Base-by-base conservation (phyloP, 371 early-diverging fungal species). In the Mortierella sp. region DNA sequence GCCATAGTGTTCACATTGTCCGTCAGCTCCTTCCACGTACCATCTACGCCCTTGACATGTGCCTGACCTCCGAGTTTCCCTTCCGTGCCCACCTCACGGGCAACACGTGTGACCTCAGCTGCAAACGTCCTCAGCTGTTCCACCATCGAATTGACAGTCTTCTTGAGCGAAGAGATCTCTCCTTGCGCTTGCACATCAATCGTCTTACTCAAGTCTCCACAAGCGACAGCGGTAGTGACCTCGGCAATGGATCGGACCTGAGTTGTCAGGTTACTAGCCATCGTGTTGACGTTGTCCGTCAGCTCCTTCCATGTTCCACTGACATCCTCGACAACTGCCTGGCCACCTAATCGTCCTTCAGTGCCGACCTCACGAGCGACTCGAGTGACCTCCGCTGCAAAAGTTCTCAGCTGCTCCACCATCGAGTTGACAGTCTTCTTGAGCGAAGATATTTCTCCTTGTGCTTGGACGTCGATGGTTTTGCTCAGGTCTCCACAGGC, bases 351-450 rank as follows among this genome's bases (percentile, higher is more conserved):
- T 48, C 79, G 79, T 4, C 88, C 88, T 32, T 86, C 87, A 1
- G 87, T 89, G 4, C 90, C 87, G 32, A 89, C 90, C 66, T 87
- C 86, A 9, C 80, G 64, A 4, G 89, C 84, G 0, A 89, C 87
- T 27, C 85, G 83, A 23, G 84, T 88, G 15, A 92, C 89, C 65
- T 91, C 91, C 0, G 84, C 82, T 1, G 88, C 89, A 80, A 89
- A 88, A 1, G 81, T 89, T 41, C 72, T 78, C 2, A 84, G 54
- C 70, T 85, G 87, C 54, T 86, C 88, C 9, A 89, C 87, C 60
- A 86, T 88, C 23, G 86, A 82, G 66, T 89, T 89, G 56, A 89
- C 84, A 9, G 87, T 87, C 14, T 81, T 72, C 66, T 87, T 89
- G 19, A 89, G 70, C 50, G 88, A 88, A 24, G 83, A 63, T 60